phyloP scores from a whole-genome alignment of 164 flowering plant genomes.

The Saururus chinensis region DNA sequence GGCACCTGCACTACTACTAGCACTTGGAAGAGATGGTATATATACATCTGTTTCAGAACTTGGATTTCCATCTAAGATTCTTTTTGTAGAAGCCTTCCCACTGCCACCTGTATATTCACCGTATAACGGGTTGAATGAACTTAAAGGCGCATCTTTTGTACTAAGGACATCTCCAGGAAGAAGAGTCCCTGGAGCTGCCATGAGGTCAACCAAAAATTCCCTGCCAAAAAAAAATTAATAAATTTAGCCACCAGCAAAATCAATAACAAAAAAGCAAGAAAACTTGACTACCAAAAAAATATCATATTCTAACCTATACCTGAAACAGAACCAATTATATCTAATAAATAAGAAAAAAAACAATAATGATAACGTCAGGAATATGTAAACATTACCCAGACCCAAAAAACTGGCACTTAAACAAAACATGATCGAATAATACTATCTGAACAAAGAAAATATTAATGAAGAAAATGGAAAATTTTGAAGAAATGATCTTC shows the following conservation, averaged over 20 bases:
- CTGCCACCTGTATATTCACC: conserved; percentile 25
- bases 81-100: conserved; percentile 17
- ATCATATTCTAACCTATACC: too few relatives aligned
- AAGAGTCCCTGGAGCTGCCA: conserved; percentile 97
- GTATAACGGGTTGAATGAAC: conserved; percentile 27
- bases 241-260: conserved; percentile 1
- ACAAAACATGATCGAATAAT: too few relatives aligned
- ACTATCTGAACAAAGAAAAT: too few relatives aligned
- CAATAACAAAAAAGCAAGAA: too few relatives aligned
- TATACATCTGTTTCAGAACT: conserved; percentile 26
- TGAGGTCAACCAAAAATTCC: conserved; percentile 96
- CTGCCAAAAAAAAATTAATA: conserved; percentile 39
- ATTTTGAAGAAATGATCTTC: too few relatives aligned
- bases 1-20: conserved; percentile 17
- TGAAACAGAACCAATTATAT: neutral
- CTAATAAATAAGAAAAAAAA: neutral
- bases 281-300: too few relatives aligned
- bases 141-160: conserved; percentile 42
- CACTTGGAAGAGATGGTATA: conserved; percentile 19
- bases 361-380: neutral
- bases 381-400: too few relatives aligned
- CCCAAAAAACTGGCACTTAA: too few relatives aligned
- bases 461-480: too few relatives aligned
- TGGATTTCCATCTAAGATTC: conserved; percentile 16
- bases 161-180: conserved; percentile 81